A percentile compares a stretch with the other conserved stretches of the same genome.
Evolutionary conservation across 306 rosid species (phyloP).

Genomic region (Sophora flavescens): DNA sequence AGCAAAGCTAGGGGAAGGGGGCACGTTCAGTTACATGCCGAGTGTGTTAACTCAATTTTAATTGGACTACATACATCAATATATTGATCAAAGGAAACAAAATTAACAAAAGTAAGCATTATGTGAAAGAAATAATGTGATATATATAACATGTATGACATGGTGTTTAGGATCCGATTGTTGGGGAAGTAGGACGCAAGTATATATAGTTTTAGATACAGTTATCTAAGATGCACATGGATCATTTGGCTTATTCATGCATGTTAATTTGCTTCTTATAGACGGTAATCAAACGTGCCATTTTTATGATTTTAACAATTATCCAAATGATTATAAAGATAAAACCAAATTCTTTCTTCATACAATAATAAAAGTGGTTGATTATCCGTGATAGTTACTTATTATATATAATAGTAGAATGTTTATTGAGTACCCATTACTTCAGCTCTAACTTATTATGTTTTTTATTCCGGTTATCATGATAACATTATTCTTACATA

Average conservation of each 20-base stretch:
- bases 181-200: conserved; percentile 36
- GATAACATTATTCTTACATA: background rate
- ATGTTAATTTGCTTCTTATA: conserved; percentile 7
- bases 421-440: background rate
- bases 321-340: background rate
- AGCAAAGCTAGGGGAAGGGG: conserved; percentile 11
- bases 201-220: background rate
- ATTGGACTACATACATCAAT: background rate
- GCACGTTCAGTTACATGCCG: conserved; percentile 6
- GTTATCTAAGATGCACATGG: conserved; percentile 43
- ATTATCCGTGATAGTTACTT: background rate
- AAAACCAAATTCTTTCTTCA: background rate
- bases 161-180: conserved; percentile 17
- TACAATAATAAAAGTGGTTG: background rate
- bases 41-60: conserved; percentile 1
- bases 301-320: background rate
- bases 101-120: background rate
- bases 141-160: background rate
- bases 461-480: background rate
- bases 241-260: conserved; percentile 15
- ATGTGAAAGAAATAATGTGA: conserved; percentile 17
- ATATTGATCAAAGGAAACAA: background rate
- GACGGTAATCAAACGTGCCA: background rate
- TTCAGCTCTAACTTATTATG: background rate
- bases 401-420: background rate